Evolutionary conservation across 2,329 filamentous ascomycete genomes (phyloP).

Genomic region (Leptodontidium sp.): DNA sequence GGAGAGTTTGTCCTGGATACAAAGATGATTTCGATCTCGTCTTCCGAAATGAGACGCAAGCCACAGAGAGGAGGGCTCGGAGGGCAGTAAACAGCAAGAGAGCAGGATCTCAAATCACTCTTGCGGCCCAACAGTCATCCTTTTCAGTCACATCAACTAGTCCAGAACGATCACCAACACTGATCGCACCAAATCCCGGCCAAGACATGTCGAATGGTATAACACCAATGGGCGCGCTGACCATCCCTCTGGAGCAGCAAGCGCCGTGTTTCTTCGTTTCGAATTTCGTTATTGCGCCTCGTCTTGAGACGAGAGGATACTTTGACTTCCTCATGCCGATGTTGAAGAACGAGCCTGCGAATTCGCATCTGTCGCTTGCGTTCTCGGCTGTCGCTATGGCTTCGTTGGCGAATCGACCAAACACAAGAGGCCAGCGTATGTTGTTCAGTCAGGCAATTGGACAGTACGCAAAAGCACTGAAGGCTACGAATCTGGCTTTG

Average conservation of each 20-base stretch:
- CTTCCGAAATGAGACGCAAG: slow-evolving; percentile 76
- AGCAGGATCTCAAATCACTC: slow-evolving; percentile 29
- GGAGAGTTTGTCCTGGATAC: slow-evolving; percentile 71
- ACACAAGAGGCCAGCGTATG: slow-evolving; percentile 42
- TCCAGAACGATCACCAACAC: slow-evolving; percentile 14
- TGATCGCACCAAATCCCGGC: slow-evolving; percentile 28
- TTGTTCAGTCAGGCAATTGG: slow-evolving; percentile 54
- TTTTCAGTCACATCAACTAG: slow-evolving; percentile 16
- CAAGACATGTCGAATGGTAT: slow-evolving; percentile 20
- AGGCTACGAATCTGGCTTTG: slow-evolving; percentile 60
- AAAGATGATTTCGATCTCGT: slow-evolving; percentile 77
- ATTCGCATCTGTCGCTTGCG: slow-evolving; percentile 61
- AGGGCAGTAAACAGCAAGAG: slow-evolving; percentile 62
- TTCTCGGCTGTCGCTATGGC: slow-evolving; percentile 68
- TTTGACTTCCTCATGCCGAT: slow-evolving; percentile 67
- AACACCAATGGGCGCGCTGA: slow-evolving; percentile 48
- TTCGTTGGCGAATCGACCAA: slow-evolving; percentile 61
- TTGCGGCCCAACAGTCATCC: slow-evolving; percentile 27
- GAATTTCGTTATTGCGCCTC: slow-evolving; percentile 66
- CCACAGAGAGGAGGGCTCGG: slow-evolving; percentile 68
- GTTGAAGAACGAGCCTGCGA: slow-evolving; percentile 54
- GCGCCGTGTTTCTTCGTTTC: slow-evolving; percentile 67
- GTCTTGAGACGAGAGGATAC: slow-evolving; percentile 60
- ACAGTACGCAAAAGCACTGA: slow-evolving; percentile 63
- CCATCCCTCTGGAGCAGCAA: slow-evolving; percentile 60